These are phyloP conservation scores for Orychophragmus violaceus DNA, from an alignment of 345 rosid species.

Conservation along the genomic window DNA sequence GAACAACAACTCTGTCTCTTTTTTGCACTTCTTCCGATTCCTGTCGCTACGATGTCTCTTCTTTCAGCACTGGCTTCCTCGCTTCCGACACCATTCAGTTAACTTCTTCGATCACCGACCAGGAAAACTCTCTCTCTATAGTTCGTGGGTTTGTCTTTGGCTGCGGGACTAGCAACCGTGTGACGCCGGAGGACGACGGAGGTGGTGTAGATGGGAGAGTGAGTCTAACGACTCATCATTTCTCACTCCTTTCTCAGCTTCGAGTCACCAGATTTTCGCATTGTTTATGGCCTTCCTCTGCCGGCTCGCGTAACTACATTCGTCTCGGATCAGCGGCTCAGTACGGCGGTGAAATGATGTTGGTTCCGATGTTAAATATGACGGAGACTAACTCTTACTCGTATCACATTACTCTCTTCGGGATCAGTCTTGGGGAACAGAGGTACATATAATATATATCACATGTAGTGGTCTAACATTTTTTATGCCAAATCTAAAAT, in stretches of 20 bases:
- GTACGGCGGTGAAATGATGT: conserved; percentile 15
- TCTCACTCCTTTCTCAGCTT: conserved; percentile 27
- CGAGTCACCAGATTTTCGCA: conserved; percentile 23
- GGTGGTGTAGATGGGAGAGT: conserved; percentile 25
- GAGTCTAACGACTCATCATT: conserved; percentile 28
- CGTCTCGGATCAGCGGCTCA: conserved; percentile 27
- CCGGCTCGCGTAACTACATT: conserved; percentile 25
- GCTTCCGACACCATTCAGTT: conserved; percentile 33
- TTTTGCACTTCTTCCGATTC: conserved; percentile 16
- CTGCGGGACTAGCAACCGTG: conserved; percentile 18
- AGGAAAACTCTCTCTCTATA: conserved; percentile 23
- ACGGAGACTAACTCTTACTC: conserved; percentile 17
- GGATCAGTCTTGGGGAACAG: conserved; percentile 13
- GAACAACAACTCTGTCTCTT: conserved; percentile 13
- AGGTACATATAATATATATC: conserved; percentile 1
- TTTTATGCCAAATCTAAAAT: too few species aligned
- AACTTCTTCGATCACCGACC: conserved; percentile 27
- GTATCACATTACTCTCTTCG: conserved; percentile 17
- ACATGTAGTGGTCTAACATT: too few species aligned
- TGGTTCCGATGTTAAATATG: conserved; percentile 23
- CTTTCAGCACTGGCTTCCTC: conserved; percentile 20
- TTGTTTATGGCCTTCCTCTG: conserved; percentile 26
- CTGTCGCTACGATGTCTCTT: conserved; percentile 23
- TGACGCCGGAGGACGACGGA: conserved; percentile 6
- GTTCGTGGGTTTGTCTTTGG: conserved; percentile 33